These are phyloP conservation scores for Colletotrichum chrysophilum DNA, from an alignment of 2,329 filamentous ascomycete genomes.

Conservation along the genomic window DNA sequence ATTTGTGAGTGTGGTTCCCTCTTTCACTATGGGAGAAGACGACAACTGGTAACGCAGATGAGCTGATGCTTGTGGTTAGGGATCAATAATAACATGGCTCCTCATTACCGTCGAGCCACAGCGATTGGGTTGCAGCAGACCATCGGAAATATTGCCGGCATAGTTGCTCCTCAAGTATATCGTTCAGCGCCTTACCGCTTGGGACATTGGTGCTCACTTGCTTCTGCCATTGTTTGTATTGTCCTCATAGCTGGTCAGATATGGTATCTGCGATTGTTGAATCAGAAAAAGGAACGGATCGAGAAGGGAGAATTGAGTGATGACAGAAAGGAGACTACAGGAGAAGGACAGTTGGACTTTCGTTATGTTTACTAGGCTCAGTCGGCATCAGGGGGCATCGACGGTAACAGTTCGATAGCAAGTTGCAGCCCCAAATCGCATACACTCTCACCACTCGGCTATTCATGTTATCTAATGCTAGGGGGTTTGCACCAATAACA, in stretches of 20 bases:
- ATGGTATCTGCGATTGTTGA: constrained; percentile 3
- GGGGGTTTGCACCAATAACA: neutral
- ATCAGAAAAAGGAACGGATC: constrained; percentile 18
- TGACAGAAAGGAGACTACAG: constrained; percentile 12
- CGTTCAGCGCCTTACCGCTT: constrained; percentile 33
- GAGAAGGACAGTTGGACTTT: constrained; percentile 17
- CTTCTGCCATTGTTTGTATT: constrained; percentile 12
- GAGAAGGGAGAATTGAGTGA: neutral
- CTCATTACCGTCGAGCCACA: constrained; percentile 48
- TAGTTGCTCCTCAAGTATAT: constrained; percentile 28
- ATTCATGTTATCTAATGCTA: neutral
- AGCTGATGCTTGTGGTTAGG: constrained; percentile 16
- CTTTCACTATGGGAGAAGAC: neutral
- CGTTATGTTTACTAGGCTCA: constrained; percentile 15
- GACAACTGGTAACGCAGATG: neutral
- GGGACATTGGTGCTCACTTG: constrained; percentile 27
- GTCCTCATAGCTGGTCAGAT: constrained; percentile 10
- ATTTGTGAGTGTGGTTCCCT: constrained; percentile 31
- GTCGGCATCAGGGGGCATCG: neutral
- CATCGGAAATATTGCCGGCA: constrained; percentile 52
- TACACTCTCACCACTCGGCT: neutral
- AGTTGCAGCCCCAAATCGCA: neutral
- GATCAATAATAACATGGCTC: constrained; percentile 50
- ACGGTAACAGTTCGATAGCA: neutral
- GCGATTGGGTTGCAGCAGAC: constrained; percentile 54